Conservation (phyloP, 2,329 filamentous ascomycete genomes). For the Didymella glomerata region DNA sequence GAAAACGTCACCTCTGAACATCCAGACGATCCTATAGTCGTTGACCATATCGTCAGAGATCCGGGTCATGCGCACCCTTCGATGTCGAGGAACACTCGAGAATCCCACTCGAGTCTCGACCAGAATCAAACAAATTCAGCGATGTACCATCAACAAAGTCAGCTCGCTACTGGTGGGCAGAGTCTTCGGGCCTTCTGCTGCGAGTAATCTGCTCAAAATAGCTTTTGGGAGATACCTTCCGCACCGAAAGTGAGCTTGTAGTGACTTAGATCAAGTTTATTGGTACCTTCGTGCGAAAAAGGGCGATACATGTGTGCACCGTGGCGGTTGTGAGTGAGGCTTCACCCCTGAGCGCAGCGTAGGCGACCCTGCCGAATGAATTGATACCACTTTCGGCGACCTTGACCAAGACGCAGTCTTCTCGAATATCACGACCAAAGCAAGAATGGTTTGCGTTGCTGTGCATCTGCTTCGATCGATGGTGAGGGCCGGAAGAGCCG, state of each 20-base stretch:
- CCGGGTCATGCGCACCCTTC: slow-evolving; percentile 26
- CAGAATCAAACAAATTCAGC: slow-evolving; percentile 24
- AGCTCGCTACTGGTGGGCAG: slow-evolving; percentile 11
- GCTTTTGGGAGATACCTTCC: slow-evolving; percentile 1
- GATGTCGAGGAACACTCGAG: slow-evolving; percentile 7
- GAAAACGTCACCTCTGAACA: slow-evolving; percentile 16
- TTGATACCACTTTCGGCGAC: slow-evolving; percentile 19
- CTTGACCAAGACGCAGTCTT: not conserved
- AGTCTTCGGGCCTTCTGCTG: slow-evolving; percentile 3
- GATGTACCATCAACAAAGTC: slow-evolving; percentile 26
- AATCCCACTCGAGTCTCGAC: not conserved
- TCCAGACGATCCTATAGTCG: slow-evolving; percentile 27
- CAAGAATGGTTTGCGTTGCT: slow-evolving; percentile 5
- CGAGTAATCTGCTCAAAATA: slow-evolving; percentile 26
- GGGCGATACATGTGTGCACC: slow-evolving; percentile 9
- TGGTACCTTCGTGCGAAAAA: not conserved
- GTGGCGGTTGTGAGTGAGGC: slow-evolving; percentile 20
- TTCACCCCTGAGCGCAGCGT: slow-evolving; percentile 21
- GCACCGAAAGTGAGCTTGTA: slow-evolving; percentile 16
- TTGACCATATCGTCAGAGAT: slow-evolving; percentile 18
- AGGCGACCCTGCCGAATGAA: slow-evolving; percentile 25
- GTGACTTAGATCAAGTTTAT: slow-evolving; percentile 3
- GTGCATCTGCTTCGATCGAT: not conserved
- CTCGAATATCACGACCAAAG: not conserved
- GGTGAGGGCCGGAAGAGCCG: not conserved